A percentile compares a stretch with the other conserved stretches of the same genome.
phyloP scores from a whole-genome alignment of 192 early-diverging fungal species.

The Coemansia sp. region DNA sequence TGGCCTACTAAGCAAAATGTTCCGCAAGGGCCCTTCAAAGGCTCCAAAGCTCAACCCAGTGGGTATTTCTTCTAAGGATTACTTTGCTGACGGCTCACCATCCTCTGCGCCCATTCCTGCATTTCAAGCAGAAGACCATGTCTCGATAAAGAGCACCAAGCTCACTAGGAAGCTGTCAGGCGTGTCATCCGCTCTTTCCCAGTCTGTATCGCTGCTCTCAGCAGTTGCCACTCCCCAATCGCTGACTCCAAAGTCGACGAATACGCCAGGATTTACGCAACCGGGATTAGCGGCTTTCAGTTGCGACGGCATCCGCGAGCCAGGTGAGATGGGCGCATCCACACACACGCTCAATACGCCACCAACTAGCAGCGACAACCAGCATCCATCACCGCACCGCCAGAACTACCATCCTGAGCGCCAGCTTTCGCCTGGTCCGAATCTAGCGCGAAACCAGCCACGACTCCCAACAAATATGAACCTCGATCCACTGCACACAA shows the following conservation, averaged over 20 bases:
- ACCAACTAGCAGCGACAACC: background rate
- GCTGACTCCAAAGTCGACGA: slow-evolving; percentile 24
- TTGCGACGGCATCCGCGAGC: slow-evolving; percentile 1
- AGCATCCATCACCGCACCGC: background rate
- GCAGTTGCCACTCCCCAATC: slow-evolving; percentile 8
- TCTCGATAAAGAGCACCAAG: slow-evolving; percentile 16
- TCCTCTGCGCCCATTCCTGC: slow-evolving; percentile 9
- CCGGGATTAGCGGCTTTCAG: background rate
- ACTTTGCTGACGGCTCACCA: slow-evolving; percentile 28
- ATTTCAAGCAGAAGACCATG: slow-evolving; percentile 3
- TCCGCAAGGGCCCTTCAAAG: slow-evolving; percentile 46
- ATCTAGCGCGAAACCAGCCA: background rate
- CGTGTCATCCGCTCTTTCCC: slow-evolving; percentile 11
- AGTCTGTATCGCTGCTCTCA: slow-evolving; percentile 11
- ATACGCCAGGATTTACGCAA: slow-evolving; percentile 16
- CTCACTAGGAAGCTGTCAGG: slow-evolving; percentile 35
- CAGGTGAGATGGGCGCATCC: background rate
- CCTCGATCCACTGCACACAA: background rate
- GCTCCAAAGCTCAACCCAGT: slow-evolving; percentile 46
- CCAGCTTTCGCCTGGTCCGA: background rate
- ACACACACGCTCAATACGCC: slow-evolving; percentile 1
- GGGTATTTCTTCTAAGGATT: slow-evolving; percentile 52
- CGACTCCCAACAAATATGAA: background rate
- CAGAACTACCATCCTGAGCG: slow-evolving; percentile 2
- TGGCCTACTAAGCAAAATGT: slow-evolving; percentile 47